Evolutionary conservation across 768 basidiomycete species (phyloP), one percentile per base, ranked within the genome.

Genomic region (Rickenella mellea): DNA sequence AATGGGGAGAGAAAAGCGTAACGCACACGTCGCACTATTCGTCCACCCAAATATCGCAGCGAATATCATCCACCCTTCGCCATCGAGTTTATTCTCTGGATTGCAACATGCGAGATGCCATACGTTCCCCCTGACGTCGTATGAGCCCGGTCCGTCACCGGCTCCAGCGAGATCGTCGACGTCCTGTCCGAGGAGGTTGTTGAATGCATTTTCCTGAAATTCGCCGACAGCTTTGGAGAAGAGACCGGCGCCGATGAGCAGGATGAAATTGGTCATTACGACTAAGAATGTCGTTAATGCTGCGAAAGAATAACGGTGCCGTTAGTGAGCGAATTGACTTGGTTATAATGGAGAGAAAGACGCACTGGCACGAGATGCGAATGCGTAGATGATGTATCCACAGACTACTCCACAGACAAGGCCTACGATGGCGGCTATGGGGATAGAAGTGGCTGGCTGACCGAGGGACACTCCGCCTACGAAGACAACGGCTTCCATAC

Each of bases 191-290:
- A 32, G 6, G 41, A 86, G 61, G 0, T 55, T 50, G 50, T 79
- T 75, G 66, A 77, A 93, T 7, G 63, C 64, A 53, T 92, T 67
- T 51, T 65, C 60, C 57, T 97, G 64, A 66, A 90, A 90, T 26
- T 73, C 64, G 51, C 80, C 78, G 17, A 89, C 68, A 3, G 81
- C 71, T 61, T 77, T 85, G 51, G 81, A 83, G 67, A 94, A 91
- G 21, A 99, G 74, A 12, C 94, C 94, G 0, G 94, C 83, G 21
- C 94, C 94, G 60, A 99, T 89, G 53, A 98, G 78, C 50, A 97
- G 73, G 36, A 98, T 67, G 49, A 98, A 64, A 67, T 88, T 88
- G 40, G 94, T 94, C 71, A 96, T 98, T 40, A 78, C 68, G 52
- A 97, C 65, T 41, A 99, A 73, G 80, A 98, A 98, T 49, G 91